Evolutionary conservation across 1,284 basidiomycete species (phyloP), one percentile per base, ranked within the genome.

Genomic region (Kwoniella shivajii): DNA sequence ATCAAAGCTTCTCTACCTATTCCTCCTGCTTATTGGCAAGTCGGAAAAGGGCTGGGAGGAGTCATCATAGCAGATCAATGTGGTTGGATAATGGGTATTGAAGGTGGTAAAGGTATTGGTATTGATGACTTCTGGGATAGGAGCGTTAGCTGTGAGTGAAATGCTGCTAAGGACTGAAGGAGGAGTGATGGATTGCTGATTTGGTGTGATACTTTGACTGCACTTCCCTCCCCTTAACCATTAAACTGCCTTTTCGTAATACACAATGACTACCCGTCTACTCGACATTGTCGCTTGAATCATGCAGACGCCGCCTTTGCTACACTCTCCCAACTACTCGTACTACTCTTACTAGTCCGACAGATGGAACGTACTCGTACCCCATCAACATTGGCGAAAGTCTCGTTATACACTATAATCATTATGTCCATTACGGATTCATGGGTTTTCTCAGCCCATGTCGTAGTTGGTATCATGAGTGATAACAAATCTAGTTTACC

Each of bases 401-500:
- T 92, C 18, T 92, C 89, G 3, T 80, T 88, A 3, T 91, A 89
- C 86, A 84, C 86, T 0, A 90, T 93, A 69, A 80, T 90, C 26
- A 79, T 85, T 13, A 89, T 92, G 73, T 83, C 86, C 9, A 83
- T 87, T 2, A 83, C 89, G 13, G 91, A 94, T 69, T 84, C 87
- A 0, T 85, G 91, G 46, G 85, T 88, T 1, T 92, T 92, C 69
- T 87, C 88, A 24, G 87, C 87, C 2, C 89, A 93, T 67, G 84
- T 92, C 47, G 91, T 89, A 0, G 86, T 93, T 56, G 89, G 88
- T 2, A 86, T 92, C 48, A 79, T 92, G 33, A 85, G 88, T 1
- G 87, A 91, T 59, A 90, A 90, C 44, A 80, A 86, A 45, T 84
- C 89, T 2, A 88, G 88, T 0, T 73, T 93, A 26, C 86, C 89